Conservation (phyloP, 495 filamentous ascomycete genomes). For the Opeltia flavorubescens region DNA sequence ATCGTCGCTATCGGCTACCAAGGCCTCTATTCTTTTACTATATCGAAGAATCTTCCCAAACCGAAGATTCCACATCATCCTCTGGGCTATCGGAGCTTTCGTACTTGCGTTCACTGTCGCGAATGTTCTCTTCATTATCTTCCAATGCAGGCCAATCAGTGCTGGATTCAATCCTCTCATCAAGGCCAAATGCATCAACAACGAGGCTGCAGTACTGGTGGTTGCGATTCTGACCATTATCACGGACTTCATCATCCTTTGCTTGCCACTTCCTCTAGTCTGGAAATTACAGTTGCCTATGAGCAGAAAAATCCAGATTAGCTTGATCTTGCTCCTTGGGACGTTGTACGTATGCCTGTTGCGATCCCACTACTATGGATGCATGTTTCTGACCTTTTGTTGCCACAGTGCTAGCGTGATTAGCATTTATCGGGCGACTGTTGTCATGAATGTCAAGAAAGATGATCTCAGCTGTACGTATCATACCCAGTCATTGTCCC, state of each 20-base stretch:
- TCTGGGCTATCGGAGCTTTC: slow-evolving; percentile 18
- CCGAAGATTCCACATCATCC: slow-evolving; percentile 10
- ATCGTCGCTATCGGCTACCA: slow-evolving; percentile 21
- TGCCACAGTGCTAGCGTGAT: not conserved
- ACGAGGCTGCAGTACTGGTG: not conserved
- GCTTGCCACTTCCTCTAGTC: slow-evolving; percentile 4
- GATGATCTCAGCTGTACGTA: not conserved
- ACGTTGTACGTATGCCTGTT: not conserved
- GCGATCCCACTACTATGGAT: not conserved
- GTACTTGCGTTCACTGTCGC: slow-evolving; percentile 19
- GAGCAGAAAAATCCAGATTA: slow-evolving; percentile 1
- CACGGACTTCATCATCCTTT: slow-evolving; percentile 5
- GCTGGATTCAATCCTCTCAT: slow-evolving; percentile 1
- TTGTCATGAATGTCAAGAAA: not conserved
- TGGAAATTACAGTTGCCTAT: slow-evolving; percentile 2
- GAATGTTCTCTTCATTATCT: slow-evolving; percentile 20
- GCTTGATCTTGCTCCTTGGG: not conserved
- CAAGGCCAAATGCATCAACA: slow-evolving; percentile 4
- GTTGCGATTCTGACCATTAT: not conserved
- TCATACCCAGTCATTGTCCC: not conserved
- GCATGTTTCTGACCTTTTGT: not conserved
- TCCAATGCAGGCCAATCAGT: slow-evolving; percentile 22
- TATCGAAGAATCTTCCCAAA: slow-evolving; percentile 24
- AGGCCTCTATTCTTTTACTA: slow-evolving; percentile 27
- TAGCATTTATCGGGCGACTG: not conserved